These are phyloP conservation scores for Combretum micranthum DNA, from an alignment of 345 rosid species.

Conservation along the genomic window DNA sequence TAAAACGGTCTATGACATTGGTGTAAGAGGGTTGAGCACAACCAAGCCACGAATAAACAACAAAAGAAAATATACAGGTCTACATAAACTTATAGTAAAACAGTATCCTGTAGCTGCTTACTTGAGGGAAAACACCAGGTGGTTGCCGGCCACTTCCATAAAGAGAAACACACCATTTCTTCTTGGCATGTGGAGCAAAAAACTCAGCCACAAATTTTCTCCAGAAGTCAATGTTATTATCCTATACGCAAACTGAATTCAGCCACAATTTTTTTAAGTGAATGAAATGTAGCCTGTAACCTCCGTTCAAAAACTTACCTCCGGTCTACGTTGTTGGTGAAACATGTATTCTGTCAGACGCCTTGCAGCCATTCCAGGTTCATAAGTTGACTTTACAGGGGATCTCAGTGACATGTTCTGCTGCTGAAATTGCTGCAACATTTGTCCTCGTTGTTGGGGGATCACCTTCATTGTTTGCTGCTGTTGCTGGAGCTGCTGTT, in stretches of 20 bases:
- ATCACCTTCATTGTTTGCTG: constrained; percentile 75
- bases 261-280: neutral
- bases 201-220: constrained; percentile 89
- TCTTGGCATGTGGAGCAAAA: constrained; percentile 90
- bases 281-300: constrained; percentile 14
- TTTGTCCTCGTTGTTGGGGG: constrained; percentile 76
- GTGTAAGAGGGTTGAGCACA: neutral
- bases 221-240: constrained; percentile 96
- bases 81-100: constrained; percentile 10
- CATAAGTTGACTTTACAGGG: constrained; percentile 65
- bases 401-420: constrained; percentile 70
- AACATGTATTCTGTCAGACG: constrained; percentile 85
- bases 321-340: constrained; percentile 93
- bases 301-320: constrained; percentile 38
- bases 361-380: constrained; percentile 96
- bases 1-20: neutral
- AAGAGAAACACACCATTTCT: constrained; percentile 99
- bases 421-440: constrained; percentile 73
- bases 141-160: constrained; percentile 97
- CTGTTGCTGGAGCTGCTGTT: constrained; percentile 61
- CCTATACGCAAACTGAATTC: constrained; percentile 39
- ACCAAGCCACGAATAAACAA: neutral
- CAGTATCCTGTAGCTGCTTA: constrained; percentile 17
- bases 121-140: constrained; percentile 97
- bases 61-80: neutral